A percentile compares a stretch with the other conserved stretches of the same genome.
Conservation (phyloP, 257 asterid species). For the Prunella vulgaris region DNA sequence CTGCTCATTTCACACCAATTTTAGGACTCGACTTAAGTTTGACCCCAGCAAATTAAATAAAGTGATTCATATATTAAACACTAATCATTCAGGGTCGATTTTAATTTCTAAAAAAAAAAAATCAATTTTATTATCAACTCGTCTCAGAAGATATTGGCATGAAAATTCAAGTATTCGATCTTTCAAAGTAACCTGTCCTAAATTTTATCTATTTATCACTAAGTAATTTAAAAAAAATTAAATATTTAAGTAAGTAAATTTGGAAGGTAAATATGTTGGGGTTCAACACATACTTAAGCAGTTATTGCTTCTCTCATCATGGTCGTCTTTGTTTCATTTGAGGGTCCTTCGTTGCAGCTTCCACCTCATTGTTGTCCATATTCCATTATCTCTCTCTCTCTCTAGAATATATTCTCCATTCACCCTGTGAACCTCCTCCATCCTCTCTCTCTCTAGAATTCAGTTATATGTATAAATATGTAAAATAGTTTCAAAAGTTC, state of each 20-base stretch:
- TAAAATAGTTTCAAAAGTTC: not conserved
- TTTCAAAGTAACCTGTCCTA: not conserved
- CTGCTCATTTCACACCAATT: not conserved
- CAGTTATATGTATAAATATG: not conserved
- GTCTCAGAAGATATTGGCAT: not conserved
- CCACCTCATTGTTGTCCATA: not conserved
- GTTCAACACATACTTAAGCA: too few relatives aligned
- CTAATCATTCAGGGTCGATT: not conserved
- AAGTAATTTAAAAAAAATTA: not conserved
- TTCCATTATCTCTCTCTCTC: not conserved
- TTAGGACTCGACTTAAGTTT: not conserved
- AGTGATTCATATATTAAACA: not conserved
- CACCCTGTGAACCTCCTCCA: not conserved
- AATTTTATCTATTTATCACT: not conserved
- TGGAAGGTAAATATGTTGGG: not conserved
- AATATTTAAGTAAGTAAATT: not conserved
- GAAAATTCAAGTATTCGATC: not conserved
- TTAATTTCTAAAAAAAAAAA: too few relatives aligned
- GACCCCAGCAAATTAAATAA: not conserved
- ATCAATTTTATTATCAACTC: not conserved
- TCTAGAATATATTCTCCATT: conserved; percentile 15
- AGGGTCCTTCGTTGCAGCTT: not conserved
- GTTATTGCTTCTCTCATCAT: not conserved
- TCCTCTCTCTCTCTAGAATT: not conserved
- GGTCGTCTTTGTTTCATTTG: not conserved